Evolutionary conservation across 2,329 filamentous ascomycete species (phyloP), one percentile per base, ranked within the genome.

Genomic region (Endothia cerciana): DNA sequence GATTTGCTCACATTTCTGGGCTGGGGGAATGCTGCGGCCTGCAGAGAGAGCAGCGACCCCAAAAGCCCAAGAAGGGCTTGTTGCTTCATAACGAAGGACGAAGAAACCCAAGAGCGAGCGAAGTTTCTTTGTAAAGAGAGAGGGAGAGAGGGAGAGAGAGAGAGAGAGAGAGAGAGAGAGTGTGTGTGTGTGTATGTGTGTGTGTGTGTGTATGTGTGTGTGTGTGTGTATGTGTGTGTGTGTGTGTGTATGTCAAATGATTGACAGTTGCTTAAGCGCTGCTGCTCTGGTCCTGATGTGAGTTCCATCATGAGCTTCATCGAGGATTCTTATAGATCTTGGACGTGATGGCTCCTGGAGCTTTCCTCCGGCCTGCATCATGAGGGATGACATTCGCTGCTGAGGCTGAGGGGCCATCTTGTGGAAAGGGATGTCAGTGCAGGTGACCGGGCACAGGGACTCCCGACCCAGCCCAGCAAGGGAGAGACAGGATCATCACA

Each of bases 351-450:
- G 4, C 25, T 11, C 28, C 47, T 51, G 47, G 47, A 30, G 47
- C 47, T 25, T 13, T 49, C n/a, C n/a, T 38, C 22, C 58, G 41
- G 28, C 11, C 5, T 41, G 19, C 60, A 60, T 43, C 30, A 58
- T 45, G 64, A 67, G 65, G 65, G 65, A 67, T 62, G 47, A 5
- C 51, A 4, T 67, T 66, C 60, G 51, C 63, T 57, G 25, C 57
- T 45, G 60, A 25, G 45, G 55, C 62, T 51, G 36, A 36, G 30
- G 36, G 38, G 56, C 51, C 22, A 56, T 53, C 45, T 49, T 41
- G 55, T 65, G 49, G n/a, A 19, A 62, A 63, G 65, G 65, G 63
- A 59, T 49, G 60, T 49, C 57, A 55, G 58, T 38, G 10, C 49
- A 33, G 22, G 56, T 41, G 38, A 51, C 45, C 55, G 57, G 38